Percentiles rank a stretch among this genome's conserved stretches.
These are phyloP conservation scores for Hygrocybe punicea DNA, from an alignment of 768 basidiomycete genomes.

Conservation along the genomic window DNA sequence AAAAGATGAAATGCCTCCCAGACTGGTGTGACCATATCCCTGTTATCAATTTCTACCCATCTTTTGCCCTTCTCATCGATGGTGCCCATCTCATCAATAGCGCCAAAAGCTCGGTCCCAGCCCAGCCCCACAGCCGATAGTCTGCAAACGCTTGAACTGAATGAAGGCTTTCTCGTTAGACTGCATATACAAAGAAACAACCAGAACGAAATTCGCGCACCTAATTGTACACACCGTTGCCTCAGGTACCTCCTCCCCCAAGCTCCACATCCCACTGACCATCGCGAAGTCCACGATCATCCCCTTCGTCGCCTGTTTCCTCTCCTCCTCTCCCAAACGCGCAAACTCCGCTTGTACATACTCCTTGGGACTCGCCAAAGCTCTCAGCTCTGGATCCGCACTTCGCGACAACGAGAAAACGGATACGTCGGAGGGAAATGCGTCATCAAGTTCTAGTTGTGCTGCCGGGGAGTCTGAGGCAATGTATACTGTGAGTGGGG, in stretches of 20 bases:
- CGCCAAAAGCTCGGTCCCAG: constrained; percentile 62
- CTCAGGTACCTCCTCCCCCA: constrained; percentile 41
- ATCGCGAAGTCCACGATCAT: constrained; percentile 69
- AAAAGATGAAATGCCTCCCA: constrained; percentile 62
- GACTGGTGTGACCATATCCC: constrained; percentile 50
- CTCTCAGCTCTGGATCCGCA: constrained; percentile 39
- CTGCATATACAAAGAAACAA: not conserved
- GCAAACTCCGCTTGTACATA: constrained; percentile 57
- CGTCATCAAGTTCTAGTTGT: constrained; percentile 39
- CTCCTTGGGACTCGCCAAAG: constrained; percentile 47
- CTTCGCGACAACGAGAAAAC: constrained; percentile 49
- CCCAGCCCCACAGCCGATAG: constrained; percentile 59
- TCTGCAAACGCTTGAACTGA: constrained; percentile 60
- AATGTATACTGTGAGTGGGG: constrained; percentile 47
- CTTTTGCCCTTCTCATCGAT: constrained; percentile 45
- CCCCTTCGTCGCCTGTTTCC: constrained; percentile 54
- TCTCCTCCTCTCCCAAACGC: constrained; percentile 34
- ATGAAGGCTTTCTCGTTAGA: not conserved
- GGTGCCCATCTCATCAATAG: constrained; percentile 44
- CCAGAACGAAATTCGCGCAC: constrained; percentile 31
- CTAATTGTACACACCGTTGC: constrained; percentile 58
- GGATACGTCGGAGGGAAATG: constrained; percentile 33
- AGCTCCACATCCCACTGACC: constrained; percentile 59
- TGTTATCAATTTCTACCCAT: constrained; percentile 68
- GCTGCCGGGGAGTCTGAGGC: constrained; percentile 58